Evolutionary conservation across 2,329 filamentous ascomycete species (phyloP).

Genomic region (Talaromyces rugulosus): DNA sequence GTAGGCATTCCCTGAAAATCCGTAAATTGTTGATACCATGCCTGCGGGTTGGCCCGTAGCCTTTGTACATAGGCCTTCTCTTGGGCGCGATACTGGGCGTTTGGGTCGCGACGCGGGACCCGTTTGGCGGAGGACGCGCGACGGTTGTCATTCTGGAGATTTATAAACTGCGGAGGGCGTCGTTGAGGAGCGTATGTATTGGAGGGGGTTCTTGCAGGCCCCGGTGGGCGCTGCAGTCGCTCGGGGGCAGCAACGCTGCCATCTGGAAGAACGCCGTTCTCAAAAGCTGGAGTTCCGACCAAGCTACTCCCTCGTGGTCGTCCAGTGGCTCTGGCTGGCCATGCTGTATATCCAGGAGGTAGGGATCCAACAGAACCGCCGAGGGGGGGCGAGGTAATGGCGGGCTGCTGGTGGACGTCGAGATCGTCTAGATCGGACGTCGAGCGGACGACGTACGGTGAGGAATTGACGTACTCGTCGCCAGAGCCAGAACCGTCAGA

Average conservation of each 20-base stretch:
- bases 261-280: constrained; percentile 26
- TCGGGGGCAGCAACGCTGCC: constrained; percentile 22
- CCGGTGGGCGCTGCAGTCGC: constrained; percentile 60
- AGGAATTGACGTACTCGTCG: constrained; percentile 33
- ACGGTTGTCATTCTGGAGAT: constrained; percentile 45
- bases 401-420: constrained; percentile 27
- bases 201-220: constrained; percentile 68
- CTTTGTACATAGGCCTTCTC: constrained; percentile 94
- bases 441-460: constrained; percentile 28
- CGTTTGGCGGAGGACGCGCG: constrained; percentile 56
- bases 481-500: constrained; percentile 40
- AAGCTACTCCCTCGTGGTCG: constrained; percentile 42
- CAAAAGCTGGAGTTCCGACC: constrained; percentile 40
- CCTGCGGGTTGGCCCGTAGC: constrained; percentile 73
- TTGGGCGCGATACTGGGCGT: constrained; percentile 73
- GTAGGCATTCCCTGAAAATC: constrained; percentile 69
- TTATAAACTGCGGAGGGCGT: constrained; percentile 50
- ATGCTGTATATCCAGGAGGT: constrained; percentile 22
- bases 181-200: constrained; percentile 68
- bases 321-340: constrained; percentile 31
- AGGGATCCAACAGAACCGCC: constrained; percentile 19
- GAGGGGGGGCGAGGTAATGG: constrained; percentile 28
- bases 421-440: constrained; percentile 29
- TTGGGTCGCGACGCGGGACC: constrained; percentile 57
- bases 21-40: constrained; percentile 60